These are phyloP conservation scores for Cercospora sojina DNA, from an alignment of 2,329 filamentous ascomycete species.

Conservation along the genomic window DNA sequence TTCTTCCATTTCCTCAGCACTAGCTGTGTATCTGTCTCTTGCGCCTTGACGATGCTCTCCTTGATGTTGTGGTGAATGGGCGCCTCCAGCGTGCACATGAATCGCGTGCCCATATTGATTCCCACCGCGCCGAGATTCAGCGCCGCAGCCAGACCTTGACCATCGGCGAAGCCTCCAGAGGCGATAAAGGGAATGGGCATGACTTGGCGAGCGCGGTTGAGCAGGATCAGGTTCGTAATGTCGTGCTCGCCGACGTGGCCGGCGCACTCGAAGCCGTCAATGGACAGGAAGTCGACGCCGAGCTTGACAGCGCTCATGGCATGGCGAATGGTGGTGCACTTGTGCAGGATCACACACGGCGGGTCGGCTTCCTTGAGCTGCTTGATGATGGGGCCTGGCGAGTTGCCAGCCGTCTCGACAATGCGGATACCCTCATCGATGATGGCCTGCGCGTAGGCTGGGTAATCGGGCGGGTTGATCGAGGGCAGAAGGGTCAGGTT, in stretches of 20 bases:
- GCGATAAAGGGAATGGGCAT: constrained; percentile 90
- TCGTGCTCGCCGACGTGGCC: constrained; percentile 85
- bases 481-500: constrained; percentile 93
- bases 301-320: constrained; percentile 88
- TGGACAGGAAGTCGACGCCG: constrained; percentile 93
- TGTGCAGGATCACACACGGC: constrained; percentile 77
- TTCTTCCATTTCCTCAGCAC: constrained; percentile 90
- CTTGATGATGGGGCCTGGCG: constrained; percentile 83
- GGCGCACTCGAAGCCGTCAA: constrained; percentile 97
- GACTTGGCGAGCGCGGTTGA: constrained; percentile 79
- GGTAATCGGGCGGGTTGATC: constrained; percentile 87
- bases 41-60: constrained; percentile 80
- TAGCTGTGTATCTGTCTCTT: constrained; percentile 88
- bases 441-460: constrained; percentile 83
- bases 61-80: constrained; percentile 95
- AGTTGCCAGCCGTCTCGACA: constrained; percentile 91
- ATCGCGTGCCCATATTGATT: constrained; percentile 97
- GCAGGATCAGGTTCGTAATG: constrained; percentile 86
- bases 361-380: constrained; percentile 75
- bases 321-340: constrained; percentile 95
- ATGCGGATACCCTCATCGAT: constrained; percentile 90
- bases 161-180: constrained; percentile 92
- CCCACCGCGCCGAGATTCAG: constrained; percentile 86
- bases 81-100: constrained; percentile 93
- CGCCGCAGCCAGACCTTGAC: constrained; percentile 86